Evolutionary conservation across 805 yeast genomes (phyloP), one percentile per base, ranked within the genome.

Genomic region (Yamadazyma phyllophila): DNA sequence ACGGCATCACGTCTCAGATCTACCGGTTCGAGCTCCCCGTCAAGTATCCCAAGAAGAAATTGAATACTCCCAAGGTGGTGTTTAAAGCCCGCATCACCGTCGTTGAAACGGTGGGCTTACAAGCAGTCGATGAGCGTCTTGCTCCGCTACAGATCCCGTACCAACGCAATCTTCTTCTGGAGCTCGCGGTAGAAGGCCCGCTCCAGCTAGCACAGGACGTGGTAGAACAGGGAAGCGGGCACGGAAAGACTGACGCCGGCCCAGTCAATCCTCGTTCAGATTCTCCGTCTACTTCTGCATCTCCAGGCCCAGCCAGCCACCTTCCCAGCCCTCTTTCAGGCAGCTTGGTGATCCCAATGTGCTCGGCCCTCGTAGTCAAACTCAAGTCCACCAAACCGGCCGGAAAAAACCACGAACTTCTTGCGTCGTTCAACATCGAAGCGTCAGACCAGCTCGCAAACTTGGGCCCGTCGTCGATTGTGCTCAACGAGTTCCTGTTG

Each of bases 381-480:
- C 58, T 79, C 13, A 65, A 75, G 37, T 73, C 78, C 26, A 67
- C 78, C 7, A 73, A 71, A 47, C 73, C 81, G 4, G 76, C 78
- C 4, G 78, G 80, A 7, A 62, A 74, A 36, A 65, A 68, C 50
- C 70, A 71, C 45, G 55, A 69, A 2, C 52, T 79, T 1, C 56
- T 79, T n/a, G 71, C 80, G 1, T 73, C 78, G 0, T 57, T 79
- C 37, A 77, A 73, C 43, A 58, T 79, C 9, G 81, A 76, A 46
- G 62, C 73, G 2, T 68, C 81, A 1, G 76, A 73, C 2, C 72
- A 61, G 29, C 58, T 77, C 12, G 58, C 55, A 35, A 51, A 49
- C 10, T 16, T 7, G 9, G 31, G n/a, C 9, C 10, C 44, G 7
- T 9, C 43, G 2, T 16, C 12, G 4, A 39, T 51, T 11, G 36